Conservation (phyloP, 768 basidiomycete species). For the Porpolomopsis calyptriformis region DNA sequence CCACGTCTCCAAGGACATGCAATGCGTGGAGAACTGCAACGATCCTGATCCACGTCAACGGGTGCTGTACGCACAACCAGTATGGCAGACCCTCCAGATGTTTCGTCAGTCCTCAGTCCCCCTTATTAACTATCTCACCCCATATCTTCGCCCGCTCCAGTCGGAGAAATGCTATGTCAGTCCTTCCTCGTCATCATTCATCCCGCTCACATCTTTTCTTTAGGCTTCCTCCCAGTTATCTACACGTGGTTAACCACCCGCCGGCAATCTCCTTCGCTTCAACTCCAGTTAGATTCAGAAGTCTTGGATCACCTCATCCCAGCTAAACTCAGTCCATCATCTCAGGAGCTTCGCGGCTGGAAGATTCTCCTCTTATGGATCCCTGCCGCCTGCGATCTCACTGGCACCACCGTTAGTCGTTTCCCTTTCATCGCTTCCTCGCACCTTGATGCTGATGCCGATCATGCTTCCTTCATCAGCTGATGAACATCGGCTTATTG, state of each 20-base stretch:
- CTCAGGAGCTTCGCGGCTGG: slow-evolving; percentile 51
- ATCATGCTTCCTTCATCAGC: slow-evolving; percentile 27
- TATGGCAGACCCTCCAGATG: slow-evolving; percentile 89
- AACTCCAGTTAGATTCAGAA: slow-evolving; percentile 43
- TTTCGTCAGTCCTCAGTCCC: slow-evolving; percentile 47
- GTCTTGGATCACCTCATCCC: slow-evolving; percentile 27
- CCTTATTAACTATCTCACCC: slow-evolving; percentile 10
- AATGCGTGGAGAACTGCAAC: slow-evolving; percentile 91
- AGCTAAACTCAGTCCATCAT: slow-evolving; percentile 23
- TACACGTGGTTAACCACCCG: slow-evolving; percentile 52
- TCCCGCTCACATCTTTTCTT: slow-evolving; percentile 13
- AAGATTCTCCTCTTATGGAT: slow-evolving; percentile 74
- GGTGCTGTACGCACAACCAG: slow-evolving; percentile 87
- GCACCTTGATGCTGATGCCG: slow-evolving; percentile 9
- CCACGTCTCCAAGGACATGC: slow-evolving; percentile 64
- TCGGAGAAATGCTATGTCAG: slow-evolving; percentile 92
- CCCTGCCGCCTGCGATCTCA: slow-evolving; percentile 82
- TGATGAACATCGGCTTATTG: slow-evolving; percentile 94
- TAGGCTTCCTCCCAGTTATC: slow-evolving; percentile 79
- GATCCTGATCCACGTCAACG: slow-evolving; percentile 48
- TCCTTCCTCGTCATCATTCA: slow-evolving; percentile 18
- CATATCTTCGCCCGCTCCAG: slow-evolving; percentile 32
- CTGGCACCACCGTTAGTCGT: slow-evolving; percentile 72
- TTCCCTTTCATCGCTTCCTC: slow-evolving; percentile 8
- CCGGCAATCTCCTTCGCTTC: slow-evolving; percentile 37